Conservation (phyloP, 2,329 filamentous ascomycete genomes). For the Aspergillus texensis region DNA sequence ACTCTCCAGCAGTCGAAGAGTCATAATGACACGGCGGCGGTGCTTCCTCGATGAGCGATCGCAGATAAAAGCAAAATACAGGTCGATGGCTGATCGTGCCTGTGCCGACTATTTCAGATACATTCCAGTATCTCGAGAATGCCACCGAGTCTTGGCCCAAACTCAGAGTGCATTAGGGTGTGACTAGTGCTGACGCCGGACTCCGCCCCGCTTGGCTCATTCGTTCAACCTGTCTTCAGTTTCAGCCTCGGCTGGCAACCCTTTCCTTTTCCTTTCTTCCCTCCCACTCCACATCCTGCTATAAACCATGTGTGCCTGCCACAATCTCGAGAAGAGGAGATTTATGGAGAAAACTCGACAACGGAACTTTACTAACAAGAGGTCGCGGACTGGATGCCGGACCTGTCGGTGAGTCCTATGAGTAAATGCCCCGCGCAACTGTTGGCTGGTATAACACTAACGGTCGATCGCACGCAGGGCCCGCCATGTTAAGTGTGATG, state of each 20-base stretch:
- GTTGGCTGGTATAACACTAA: not conserved
- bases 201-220: not conserved
- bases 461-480: not conserved
- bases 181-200: not conserved
- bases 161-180: not conserved
- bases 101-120: too few relatives aligned
- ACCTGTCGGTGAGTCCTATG: conserved; percentile 9
- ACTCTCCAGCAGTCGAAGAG: not conserved
- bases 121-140: too few relatives aligned
- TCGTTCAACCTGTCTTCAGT: not conserved
- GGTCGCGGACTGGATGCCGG: conserved; percentile 9
- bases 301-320: not conserved
- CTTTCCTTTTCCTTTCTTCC: not conserved
- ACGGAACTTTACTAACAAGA: not conserved
- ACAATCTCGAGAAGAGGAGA: not conserved
- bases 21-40: not conserved
- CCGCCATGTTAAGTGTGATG: not conserved
- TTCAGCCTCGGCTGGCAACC: not conserved
- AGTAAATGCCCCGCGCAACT: too few relatives aligned
- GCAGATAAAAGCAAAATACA: not conserved
- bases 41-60: not conserved
- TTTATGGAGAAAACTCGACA: not conserved
- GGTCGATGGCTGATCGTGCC: not conserved
- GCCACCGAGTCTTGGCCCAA: not conserved
- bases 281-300: too few relatives aligned